Conservation (phyloP, 768 basidiomycete species). For the Rhizopogon vesiculosus region DNA sequence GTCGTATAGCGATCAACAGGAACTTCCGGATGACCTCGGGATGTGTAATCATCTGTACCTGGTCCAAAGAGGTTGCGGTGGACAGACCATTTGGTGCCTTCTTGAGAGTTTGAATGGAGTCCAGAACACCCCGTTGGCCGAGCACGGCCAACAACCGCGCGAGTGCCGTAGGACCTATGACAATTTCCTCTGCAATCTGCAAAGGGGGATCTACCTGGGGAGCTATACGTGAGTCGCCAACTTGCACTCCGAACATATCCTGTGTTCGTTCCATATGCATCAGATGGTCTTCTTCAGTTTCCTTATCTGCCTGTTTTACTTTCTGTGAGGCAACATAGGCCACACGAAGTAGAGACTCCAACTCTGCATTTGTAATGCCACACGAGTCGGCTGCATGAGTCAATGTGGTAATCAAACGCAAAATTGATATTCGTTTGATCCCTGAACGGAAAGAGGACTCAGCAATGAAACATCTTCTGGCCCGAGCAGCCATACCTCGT, state of each 20-base stretch:
- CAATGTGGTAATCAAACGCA: slow-evolving; percentile 21
- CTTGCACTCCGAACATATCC: slow-evolving; percentile 19
- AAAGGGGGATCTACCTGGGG: slow-evolving; percentile 12
- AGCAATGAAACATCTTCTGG: background rate
- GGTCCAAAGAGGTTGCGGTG: slow-evolving; percentile 7
- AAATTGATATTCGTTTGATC: slow-evolving; percentile 18
- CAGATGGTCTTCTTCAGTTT: slow-evolving; percentile 5
- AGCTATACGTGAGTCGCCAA: slow-evolving; percentile 9
- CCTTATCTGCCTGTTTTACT: slow-evolving; percentile 6
- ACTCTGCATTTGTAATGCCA: slow-evolving; percentile 11
- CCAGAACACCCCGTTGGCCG: slow-evolving; percentile 20
- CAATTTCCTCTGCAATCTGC: slow-evolving; percentile 13
- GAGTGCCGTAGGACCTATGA: slow-evolving; percentile 21
- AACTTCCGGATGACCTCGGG: slow-evolving; percentile 14
- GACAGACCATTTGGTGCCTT: slow-evolving; percentile 16
- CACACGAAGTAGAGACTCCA: slow-evolving; percentile 21
- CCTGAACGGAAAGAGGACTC: slow-evolving; percentile 1
- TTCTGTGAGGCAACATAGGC: slow-evolving; percentile 11
- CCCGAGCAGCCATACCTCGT: slow-evolving; percentile 7
- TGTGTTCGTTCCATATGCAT: slow-evolving; percentile 10
- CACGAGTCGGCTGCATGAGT: slow-evolving; percentile 5
- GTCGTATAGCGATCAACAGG: slow-evolving; percentile 14
- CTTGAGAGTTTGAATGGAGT: slow-evolving; percentile 6
- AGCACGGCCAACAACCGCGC: slow-evolving; percentile 23
- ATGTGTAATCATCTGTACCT: slow-evolving; percentile 20